These are phyloP conservation scores for Aquilaria sinensis DNA, from an alignment of 345 rosid genomes.

Conservation along the genomic window DNA sequence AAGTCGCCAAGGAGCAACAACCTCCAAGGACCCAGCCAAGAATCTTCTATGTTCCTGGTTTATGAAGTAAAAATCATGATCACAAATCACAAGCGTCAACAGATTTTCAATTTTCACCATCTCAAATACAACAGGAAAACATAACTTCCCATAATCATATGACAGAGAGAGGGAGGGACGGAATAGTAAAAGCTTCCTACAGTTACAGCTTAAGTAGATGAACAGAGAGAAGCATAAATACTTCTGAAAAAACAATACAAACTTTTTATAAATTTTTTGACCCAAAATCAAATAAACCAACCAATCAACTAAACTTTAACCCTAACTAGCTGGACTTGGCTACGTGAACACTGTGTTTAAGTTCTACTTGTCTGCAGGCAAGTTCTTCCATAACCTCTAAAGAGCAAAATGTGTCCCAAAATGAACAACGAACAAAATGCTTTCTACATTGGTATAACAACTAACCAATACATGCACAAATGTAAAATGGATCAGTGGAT, in stretches of 20 bases:
- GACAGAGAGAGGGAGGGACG: not conserved
- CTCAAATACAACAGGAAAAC: constrained; percentile 1
- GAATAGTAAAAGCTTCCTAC: not conserved
- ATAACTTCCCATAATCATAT: not conserved
- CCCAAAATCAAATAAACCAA: not conserved
- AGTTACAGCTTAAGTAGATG: not conserved
- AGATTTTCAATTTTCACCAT: too few relatives aligned
- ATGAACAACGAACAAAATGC: too few relatives aligned
- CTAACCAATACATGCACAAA: too few relatives aligned
- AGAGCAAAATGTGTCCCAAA: too few relatives aligned
- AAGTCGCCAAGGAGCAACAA: constrained; percentile 61
- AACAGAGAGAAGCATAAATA: too few relatives aligned
- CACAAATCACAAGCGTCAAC: constrained; percentile 5
- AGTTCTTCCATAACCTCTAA: too few relatives aligned
- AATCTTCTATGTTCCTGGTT: constrained; percentile 67
- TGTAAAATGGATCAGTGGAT: too few relatives aligned
- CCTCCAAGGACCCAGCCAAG: constrained; percentile 90
- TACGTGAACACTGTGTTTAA: too few relatives aligned
- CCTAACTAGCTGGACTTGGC: too few relatives aligned
- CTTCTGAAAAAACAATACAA: not conserved
- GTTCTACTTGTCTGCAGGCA: too few relatives aligned
- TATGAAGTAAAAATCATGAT: constrained; percentile 15
- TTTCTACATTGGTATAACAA: too few relatives aligned
- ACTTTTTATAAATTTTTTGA: not conserved
- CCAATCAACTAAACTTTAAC: too few relatives aligned